Evolutionary conservation across 352 stramenopile species (phyloP).

Genomic region (Globisporangium nunn): DNA sequence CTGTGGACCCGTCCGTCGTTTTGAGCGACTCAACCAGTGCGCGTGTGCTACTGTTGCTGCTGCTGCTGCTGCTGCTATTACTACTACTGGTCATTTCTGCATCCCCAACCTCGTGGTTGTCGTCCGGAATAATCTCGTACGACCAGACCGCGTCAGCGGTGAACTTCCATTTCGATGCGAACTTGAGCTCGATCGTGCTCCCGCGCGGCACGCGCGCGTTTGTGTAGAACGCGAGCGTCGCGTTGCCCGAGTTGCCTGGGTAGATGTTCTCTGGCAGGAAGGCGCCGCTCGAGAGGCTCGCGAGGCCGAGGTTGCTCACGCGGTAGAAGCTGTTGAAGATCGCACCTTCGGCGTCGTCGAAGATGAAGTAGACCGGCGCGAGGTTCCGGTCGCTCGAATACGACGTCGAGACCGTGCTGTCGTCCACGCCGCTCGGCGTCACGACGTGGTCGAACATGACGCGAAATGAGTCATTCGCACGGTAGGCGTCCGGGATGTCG

Average conservation of each 20-base stretch:
- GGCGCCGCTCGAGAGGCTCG: conserved; percentile 53
- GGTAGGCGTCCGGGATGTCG: conserved; percentile 43
- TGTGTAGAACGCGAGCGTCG: conserved; percentile 71
- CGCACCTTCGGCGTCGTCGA: conserved; percentile 50
- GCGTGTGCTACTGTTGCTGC: background rate
- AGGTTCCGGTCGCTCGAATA: conserved; percentile 56
- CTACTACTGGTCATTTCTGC: background rate
- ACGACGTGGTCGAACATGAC: conserved; percentile 59
- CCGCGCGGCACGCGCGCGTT: conserved; percentile 41
- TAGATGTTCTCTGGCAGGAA: conserved; percentile 85
- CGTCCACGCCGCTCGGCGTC: conserved; percentile 52
- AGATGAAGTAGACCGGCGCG: conserved; percentile 69
- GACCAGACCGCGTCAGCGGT: conserved; percentile 36
- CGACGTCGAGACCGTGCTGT: conserved; percentile 22
- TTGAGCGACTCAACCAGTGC: background rate
- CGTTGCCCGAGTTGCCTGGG: conserved; percentile 71
- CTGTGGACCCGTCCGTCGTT: background rate
- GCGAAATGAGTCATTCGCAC: conserved; percentile 51
- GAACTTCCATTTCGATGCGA: conserved; percentile 60
- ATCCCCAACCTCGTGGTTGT: background rate
- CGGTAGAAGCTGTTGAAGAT: conserved; percentile 69
- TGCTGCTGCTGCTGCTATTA: background rate
- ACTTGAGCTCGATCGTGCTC: conserved; percentile 51
- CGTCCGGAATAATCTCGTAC: conserved; percentile 30
- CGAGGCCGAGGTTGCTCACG: conserved; percentile 32